A percentile compares a stretch with the other conserved stretches of the same genome.
These are phyloP conservation scores for Tetrahymena thermophila DNA, from an alignment of 73 alveolate species.

Conservation along the genomic window DNA sequence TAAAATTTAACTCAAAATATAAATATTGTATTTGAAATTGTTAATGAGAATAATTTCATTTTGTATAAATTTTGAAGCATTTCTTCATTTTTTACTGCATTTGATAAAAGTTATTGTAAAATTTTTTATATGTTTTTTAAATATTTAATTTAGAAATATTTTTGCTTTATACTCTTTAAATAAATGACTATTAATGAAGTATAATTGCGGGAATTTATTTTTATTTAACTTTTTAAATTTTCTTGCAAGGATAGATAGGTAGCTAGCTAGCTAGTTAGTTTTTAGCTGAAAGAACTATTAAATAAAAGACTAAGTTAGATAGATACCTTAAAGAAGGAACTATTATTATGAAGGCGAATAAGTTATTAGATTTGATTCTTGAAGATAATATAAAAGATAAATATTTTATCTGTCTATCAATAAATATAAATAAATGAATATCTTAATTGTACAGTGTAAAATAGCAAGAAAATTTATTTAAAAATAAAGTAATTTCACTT, in stretches of 20 bases:
- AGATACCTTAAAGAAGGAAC: background rate
- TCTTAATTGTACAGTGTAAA: background rate
- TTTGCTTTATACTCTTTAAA: too few species aligned
- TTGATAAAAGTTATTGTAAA: too few species aligned
- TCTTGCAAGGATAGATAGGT: background rate
- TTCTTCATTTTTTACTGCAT: too few species aligned
- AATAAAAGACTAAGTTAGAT: background rate
- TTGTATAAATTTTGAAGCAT: too few species aligned
- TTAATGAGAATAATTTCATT: too few species aligned
- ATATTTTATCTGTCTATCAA: background rate
- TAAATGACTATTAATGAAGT: background rate
- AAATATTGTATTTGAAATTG: too few species aligned
- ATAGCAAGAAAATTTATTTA: background rate
- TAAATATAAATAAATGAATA: background rate
- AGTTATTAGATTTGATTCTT: background rate
- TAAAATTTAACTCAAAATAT: too few species aligned
- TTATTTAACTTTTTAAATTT: too few species aligned
- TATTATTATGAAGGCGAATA: background rate
- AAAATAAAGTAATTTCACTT: background rate
- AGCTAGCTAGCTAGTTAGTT: background rate
- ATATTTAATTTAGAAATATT: too few species aligned
- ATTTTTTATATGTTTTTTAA: too few species aligned
- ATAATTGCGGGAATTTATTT: background rate
- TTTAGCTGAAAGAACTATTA: background rate
- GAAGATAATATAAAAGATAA: background rate